Percentiles rank a stretch among this genome's conserved stretches.
These are phyloP conservation scores for Xylariaceae sp. DNA, from an alignment of 2,329 filamentous ascomycete species.

Conservation along the genomic window DNA sequence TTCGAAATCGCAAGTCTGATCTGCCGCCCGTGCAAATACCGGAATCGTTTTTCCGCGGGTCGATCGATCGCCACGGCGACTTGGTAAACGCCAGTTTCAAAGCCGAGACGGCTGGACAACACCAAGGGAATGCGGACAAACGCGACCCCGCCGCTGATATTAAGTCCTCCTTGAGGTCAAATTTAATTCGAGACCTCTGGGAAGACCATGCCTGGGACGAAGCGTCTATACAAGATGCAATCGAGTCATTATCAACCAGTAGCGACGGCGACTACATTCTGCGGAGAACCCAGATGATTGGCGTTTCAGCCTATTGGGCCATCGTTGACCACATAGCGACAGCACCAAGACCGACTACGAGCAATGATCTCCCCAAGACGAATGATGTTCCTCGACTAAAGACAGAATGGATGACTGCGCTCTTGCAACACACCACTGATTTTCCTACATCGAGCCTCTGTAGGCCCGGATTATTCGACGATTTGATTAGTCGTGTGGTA, in stretches of 20 bases:
- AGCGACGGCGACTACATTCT: conserved; percentile 1
- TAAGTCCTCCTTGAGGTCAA: no score
- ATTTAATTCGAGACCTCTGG: neutral
- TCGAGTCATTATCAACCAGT: conserved; percentile 5
- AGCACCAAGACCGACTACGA: neutral
- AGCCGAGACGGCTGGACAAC: conserved; percentile 14
- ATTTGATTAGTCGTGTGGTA: conserved; percentile 8
- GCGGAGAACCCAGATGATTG: conserved; percentile 8
- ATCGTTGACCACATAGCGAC: conserved; percentile 1
- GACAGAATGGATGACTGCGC: neutral
- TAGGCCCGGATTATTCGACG: neutral
- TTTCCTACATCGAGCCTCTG: neutral
- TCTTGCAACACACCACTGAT: neutral
- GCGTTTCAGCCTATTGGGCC: conserved; percentile 6
- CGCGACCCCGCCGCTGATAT: no score
- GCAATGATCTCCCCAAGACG: neutral
- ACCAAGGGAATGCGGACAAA: neutral
- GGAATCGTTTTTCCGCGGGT: conserved; percentile 49
- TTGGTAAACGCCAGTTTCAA: conserved; percentile 9
- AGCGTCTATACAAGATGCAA: conserved; percentile 8
- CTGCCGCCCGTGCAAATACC: conserved; percentile 53
- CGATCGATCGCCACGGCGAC: conserved; percentile 39
- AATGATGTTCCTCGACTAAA: neutral
- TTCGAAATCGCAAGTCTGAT: conserved; percentile 32
- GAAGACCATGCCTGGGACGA: conserved; percentile 16